phyloP scores from a whole-genome alignment of 352 stramenopile species.

The Phytophthora fragariae region DNA sequence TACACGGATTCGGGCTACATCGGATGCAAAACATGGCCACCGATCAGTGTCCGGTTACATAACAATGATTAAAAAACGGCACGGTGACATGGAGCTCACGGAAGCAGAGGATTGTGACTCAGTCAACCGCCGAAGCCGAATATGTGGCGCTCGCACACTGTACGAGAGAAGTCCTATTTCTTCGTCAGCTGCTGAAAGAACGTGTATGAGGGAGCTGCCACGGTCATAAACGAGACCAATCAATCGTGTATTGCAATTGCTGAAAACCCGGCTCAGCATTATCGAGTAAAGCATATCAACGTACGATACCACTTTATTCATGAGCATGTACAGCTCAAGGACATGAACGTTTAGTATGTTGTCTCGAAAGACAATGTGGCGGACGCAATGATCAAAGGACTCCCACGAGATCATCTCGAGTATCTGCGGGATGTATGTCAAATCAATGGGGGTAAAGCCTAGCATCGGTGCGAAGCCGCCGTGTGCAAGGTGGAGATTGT shows the following conservation, averaged over 20 bases:
- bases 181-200: conserved; percentile 17
- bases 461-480: not conserved
- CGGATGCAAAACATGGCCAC: not conserved
- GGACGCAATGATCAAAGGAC: conserved; percentile 14
- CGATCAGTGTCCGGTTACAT: conserved; percentile 20
- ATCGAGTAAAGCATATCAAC: conserved; percentile 23
- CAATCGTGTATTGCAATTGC: conserved; percentile 25
- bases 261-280: conserved; percentile 18
- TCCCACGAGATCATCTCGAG: conserved; percentile 9
- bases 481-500: not conserved
- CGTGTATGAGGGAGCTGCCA: conserved; percentile 8
- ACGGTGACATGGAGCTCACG: conserved; percentile 21
- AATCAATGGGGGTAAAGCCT: conserved; percentile 11
- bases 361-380: conserved; percentile 8
- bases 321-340: conserved; percentile 8
- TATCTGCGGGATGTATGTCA: conserved; percentile 14
- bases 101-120: conserved; percentile 21
- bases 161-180: conserved; percentile 15
- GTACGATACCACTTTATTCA: conserved; percentile 29
- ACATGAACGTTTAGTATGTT: conserved; percentile 8
- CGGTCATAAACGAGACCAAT: conserved; percentile 11
- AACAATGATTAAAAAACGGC: conserved; percentile 19
- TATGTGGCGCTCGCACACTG: conserved; percentile 22
- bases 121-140: conserved; percentile 22
- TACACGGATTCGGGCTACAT: conserved; percentile 16